Evolutionary conservation across 208 protist species (phyloP), one percentile per base, ranked within the genome.

Genomic region (Tetramitus jugosus): DNA sequence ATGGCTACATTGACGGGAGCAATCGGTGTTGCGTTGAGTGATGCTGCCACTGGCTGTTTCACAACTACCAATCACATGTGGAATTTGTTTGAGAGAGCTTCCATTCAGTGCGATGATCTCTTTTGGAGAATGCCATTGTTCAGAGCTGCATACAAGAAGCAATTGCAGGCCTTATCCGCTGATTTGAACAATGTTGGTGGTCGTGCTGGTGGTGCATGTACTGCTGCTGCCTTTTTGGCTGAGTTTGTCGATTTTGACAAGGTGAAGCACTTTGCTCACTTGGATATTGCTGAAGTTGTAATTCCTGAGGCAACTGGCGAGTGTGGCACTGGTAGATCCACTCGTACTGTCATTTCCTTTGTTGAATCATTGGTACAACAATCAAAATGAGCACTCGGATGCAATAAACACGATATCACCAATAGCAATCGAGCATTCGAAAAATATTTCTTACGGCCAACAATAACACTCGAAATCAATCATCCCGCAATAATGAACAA

Each of bases 1-100:
- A 92, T 95, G 87, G 91, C 91, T 20, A 95, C 91, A 31, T 84
- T 95, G 65, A 95, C 91, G 23, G 91, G 91, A 65, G 90, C 91
- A 14, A 35, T 13, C 42, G 61, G 23, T 8, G 61, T 67, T 67
- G 61, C 61, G 23, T 67, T 67, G 61, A 35, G 61, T 29, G 4
- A 39, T 42, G 3, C 23, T n/a, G 10, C n/a, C 2, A 42, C 33
- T 67, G 61, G 61, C 42, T 37, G 29, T 42, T 67, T 35, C 26
- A 23, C 61, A 10, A 35, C 29, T 23, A 42, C 29, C 33, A 67
- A 67, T 67, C 10, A 37, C 10, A 42, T 67, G 61, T 67, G 61
- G 61, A 42, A 67, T 26, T 7, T 7, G 0, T 42, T 67, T 26
- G 29, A 37, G n/a, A 42, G 26, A 13, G 6, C 61, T 42, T 14